Evolutionary conservation across 768 basidiomycete species (phyloP).

Genomic region (Fomitopsis serialis): DNA sequence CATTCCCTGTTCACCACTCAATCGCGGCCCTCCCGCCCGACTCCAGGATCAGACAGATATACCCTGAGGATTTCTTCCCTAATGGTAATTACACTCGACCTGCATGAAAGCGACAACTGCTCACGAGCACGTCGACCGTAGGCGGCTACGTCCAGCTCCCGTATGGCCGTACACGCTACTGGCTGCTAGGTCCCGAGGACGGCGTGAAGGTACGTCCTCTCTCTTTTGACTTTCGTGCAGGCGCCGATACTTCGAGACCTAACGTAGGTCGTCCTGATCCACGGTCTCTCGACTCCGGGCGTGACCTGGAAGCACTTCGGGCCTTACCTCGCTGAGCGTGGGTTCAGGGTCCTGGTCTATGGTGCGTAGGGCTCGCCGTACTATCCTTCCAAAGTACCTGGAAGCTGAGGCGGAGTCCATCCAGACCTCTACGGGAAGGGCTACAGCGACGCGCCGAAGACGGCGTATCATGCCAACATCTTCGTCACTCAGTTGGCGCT

Average conservation of each 20-base stretch:
- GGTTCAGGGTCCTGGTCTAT: conserved; percentile 71
- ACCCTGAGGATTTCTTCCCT: conserved; percentile 27
- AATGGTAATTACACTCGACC: conserved; percentile 13
- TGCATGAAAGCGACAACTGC: background rate
- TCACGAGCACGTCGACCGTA: conserved; percentile 12
- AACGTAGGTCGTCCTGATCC: conserved; percentile 66
- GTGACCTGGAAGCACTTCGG: conserved; percentile 72
- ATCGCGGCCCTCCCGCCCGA: conserved; percentile 19
- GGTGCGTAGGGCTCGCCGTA: conserved; percentile 37
- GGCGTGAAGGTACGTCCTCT: conserved; percentile 69
- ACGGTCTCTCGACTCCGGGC: conserved; percentile 70
- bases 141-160: conserved; percentile 62
- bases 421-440: conserved; percentile 80
- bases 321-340: conserved; percentile 51
- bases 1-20: conserved; percentile 16
- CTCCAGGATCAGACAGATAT: conserved; percentile 19
- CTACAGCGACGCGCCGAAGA: conserved; percentile 74
- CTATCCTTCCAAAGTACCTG: background rate
- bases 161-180: conserved; percentile 58
- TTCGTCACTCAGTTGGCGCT: conserved; percentile 74
- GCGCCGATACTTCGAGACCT: too few relatives aligned
- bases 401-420: background rate
- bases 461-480: conserved; percentile 53
- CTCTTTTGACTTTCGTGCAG: too few relatives aligned
- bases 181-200: conserved; percentile 65